A percentile compares a stretch with the other conserved stretches of the same genome.
phyloP scores from a whole-genome alignment of 2,329 filamentous ascomycete genomes.

The Diplodia sapinea region DNA sequence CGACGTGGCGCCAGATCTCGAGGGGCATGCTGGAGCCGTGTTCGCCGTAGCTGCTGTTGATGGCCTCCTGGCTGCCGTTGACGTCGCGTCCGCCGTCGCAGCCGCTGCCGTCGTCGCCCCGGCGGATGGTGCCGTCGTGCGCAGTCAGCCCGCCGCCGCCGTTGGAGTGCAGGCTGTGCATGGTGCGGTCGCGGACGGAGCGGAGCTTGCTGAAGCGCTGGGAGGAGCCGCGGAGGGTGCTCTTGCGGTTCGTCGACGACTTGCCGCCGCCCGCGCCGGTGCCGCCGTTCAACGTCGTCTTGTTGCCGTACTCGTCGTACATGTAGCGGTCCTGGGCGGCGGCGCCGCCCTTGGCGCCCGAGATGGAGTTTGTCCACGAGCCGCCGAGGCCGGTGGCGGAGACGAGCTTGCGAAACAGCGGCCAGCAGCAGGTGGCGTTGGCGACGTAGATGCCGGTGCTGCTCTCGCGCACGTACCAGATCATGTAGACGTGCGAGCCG shows the following conservation, averaged over 20 bases:
- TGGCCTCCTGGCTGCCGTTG: conserved; percentile 24
- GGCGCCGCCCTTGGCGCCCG: not conserved
- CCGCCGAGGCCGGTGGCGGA: conserved; percentile 31
- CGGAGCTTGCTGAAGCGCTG: conserved; percentile 19
- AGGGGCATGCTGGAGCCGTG: conserved; percentile 13
- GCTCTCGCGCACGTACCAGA: conserved; percentile 58
- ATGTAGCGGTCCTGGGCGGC: not conserved
- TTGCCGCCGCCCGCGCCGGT: not conserved
- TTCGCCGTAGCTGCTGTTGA: conserved; percentile 7
- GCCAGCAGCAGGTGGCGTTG: conserved; percentile 58
- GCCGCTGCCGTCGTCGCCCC: not conserved
- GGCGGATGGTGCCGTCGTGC: not conserved
- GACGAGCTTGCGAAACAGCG: conserved; percentile 51
- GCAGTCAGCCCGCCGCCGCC: not conserved
- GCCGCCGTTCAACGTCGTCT: not conserved
- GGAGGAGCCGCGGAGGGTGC: not conserved
- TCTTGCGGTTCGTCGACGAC: not conserved
- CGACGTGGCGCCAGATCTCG: conserved; percentile 31
- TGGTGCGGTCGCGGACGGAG: conserved; percentile 7
- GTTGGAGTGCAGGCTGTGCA: conserved; percentile 5
- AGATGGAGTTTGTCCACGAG: conserved; percentile 2
- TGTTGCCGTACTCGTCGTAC: conserved; percentile 26
- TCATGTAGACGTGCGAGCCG: conserved; percentile 54
- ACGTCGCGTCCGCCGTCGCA: not conserved
- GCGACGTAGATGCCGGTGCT: conserved; percentile 56